Base-by-base conservation (phyloP, 305 asterid species). In the Fraxinus ornus region DNA sequence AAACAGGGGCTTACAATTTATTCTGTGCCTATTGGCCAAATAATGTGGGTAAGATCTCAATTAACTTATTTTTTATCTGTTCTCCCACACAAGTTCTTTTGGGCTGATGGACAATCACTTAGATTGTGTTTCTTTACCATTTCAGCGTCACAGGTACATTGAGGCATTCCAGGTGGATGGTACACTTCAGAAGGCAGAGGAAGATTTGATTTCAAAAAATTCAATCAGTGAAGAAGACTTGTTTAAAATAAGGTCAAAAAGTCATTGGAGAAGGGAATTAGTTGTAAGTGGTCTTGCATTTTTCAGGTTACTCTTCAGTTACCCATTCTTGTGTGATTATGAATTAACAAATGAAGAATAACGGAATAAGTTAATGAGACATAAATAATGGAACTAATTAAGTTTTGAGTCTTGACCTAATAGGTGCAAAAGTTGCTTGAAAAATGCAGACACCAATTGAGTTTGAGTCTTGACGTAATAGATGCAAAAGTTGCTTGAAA, bases 81-180 rank as follows among this genome's bases (percentile, higher is more conserved):
- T 64, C 32, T 17, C 44, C 57, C 71, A 15, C 12, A 2, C 32
- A 70, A 35, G 37, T 85, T 30, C 75, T 44, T 41, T 57, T 57
- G 68, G 68, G 68, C 68, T 57, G 68, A 19, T 19, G 75, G 44
- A 22, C 76, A 60, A 62, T 41, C 64, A 76, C 82, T 49, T 75
- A 57, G 72, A 64, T 33, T 78, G 52, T 76, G 83, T 33, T 81
- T 84, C 73, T 86, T 88, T 39, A 30, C 71, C 66, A 36, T 86
- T 83, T 79, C 92, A 97, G 99, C 95, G 98, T 41, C 86, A 91
- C 84, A 92, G 98, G 84, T 94, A 97, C 60, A 77, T 74, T 68
- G 98, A 97, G 88, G 99, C 98, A 68, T 94, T 89, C 90, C 92
- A 90, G 87, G 93, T 93, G 89, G 93, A 97, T 85, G 81, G 81